phyloP scores from a whole-genome alignment of 139 green algal genomes.

The Axilococcus clingmanii region DNA sequence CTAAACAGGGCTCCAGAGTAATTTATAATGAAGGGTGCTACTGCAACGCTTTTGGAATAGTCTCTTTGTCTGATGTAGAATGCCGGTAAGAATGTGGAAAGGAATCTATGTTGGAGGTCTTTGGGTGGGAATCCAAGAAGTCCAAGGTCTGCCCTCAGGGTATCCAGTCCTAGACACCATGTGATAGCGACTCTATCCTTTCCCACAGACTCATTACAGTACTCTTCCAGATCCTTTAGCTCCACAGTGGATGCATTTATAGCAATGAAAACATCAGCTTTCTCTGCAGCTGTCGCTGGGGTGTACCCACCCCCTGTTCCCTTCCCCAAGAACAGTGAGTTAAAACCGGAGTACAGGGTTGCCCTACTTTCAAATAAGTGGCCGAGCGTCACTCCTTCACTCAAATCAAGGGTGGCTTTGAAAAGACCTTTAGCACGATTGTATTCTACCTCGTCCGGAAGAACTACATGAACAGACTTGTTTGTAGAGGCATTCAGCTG shows the following conservation, averaged over 20 bases:
- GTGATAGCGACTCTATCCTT: conserved; percentile 47
- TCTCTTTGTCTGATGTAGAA: conserved; percentile 78
- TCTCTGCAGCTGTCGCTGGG: conserved; percentile 19
- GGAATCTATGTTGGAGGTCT: conserved; percentile 71
- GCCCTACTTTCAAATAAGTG: conserved; percentile 53
- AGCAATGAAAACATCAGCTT: conserved; percentile 77
- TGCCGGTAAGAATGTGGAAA: conserved; percentile 63
- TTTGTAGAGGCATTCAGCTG: conserved; percentile 34
- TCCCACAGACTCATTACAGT: conserved; percentile 39
- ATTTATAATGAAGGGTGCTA: conserved; percentile 84
- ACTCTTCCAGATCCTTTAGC: conserved; percentile 55
- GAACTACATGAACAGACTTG: conserved; percentile 64
- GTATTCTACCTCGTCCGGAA: conserved; percentile 74
- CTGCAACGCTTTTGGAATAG: conserved; percentile 47
- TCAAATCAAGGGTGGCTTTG: conserved; percentile 42
- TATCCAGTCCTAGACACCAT: conserved; percentile 97
- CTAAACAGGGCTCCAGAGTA: conserved; percentile 83
- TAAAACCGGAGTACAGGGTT: conserved; percentile 30
- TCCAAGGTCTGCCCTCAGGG: conserved; percentile 77
- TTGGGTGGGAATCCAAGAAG: conserved; percentile 77
- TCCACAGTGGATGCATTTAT: conserved; percentile 79
- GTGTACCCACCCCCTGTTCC: background rate
- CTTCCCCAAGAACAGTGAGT: conserved; percentile 15
- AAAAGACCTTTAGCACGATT: conserved; percentile 59
- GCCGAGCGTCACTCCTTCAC: conserved; percentile 51